These are phyloP conservation scores for Parachaetomium inaequale DNA, from an alignment of 495 filamentous ascomycete species.

Conservation along the genomic window DNA sequence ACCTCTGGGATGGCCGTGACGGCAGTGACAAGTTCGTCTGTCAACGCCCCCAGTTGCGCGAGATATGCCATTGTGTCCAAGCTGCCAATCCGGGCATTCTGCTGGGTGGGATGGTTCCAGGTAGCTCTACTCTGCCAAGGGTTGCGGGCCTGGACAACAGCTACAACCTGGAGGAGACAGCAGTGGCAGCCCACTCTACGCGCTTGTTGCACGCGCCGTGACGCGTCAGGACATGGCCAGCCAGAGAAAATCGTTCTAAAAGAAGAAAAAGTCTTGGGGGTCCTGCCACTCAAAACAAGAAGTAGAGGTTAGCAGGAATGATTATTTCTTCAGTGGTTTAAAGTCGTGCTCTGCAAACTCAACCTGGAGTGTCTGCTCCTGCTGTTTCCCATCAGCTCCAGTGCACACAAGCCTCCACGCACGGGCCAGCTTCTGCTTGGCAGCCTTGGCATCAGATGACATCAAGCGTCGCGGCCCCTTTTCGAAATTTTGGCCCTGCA, in stretches of 20 bases:
- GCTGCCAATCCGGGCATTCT: conserved; percentile 16
- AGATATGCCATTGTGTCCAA: conserved; percentile 45
- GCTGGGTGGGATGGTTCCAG: neutral
- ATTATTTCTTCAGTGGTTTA: too few species aligned
- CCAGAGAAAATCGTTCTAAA: too few species aligned
- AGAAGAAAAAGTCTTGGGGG: too few species aligned
- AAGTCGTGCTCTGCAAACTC: too few species aligned
- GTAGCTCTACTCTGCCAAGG: neutral
- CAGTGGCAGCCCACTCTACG: neutral
- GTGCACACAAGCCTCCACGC: neutral
- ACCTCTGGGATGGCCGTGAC: conserved; percentile 35
- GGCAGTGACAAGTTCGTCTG: conserved; percentile 50
- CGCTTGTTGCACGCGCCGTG: neutral
- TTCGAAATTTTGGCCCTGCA: conserved; percentile 15
- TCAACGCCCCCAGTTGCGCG: conserved; percentile 25
- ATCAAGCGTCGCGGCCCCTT: conserved; percentile 10
- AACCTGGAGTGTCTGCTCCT: too few species aligned
- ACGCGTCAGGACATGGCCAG: neutral
- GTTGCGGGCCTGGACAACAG: neutral
- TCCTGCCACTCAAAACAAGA: too few species aligned
- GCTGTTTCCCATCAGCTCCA: neutral
- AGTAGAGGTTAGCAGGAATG: too few species aligned
- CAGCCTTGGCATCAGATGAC: conserved; percentile 13
- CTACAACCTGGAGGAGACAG: too few species aligned
- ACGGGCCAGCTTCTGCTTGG: neutral